Evolutionary conservation across 2,329 filamentous ascomycete genomes (phyloP), one percentile per base, ranked within the genome.

Genomic region (Diaporthe australafricana): DNA sequence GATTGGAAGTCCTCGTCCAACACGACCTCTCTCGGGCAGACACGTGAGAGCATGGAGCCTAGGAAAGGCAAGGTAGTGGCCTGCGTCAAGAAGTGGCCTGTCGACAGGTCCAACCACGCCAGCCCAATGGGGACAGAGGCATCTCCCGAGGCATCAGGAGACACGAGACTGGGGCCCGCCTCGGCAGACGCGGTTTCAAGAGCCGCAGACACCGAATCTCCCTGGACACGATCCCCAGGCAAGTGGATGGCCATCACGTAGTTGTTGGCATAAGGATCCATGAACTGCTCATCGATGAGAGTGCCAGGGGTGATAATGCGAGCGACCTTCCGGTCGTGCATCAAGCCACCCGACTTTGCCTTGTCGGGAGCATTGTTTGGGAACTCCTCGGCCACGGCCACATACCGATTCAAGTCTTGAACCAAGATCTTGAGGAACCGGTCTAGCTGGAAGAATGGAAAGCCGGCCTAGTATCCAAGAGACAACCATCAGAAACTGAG

Each of bases 251-350:
- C 92, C 80, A 98, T 89, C 42, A 98, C 87, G 80, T 96, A 99
- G 80, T 98, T 98, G 82, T 96, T 98, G 77, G 94, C 91, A 79
- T 93, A 96, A 1, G 95, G 94, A 79, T 98, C 94, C 86, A 99
- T 95, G 81, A 98, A 99, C 77, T 95, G 95, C 83, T 99, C 96
- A 81, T 99, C 96, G 75, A 99, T 98, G 68, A 99, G 86, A 1
- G 96, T 99, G 25, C 96, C 96, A 1, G 96, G 95, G 0, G 96
- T 98, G 78, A 99, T 91, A 76, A 99, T 92, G 71, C 96, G 91
- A 22, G 94, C 90, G 17, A 99, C 94, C 76, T 87, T 91, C 32
- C 96, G 92, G 79, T 97, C 93, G 80, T 96, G 97, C 85, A 96
- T 87, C 74, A 96, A 84, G 4, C 94, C 94, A 17, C 94, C 94